Evolutionary conservation across 371 early-diverging fungal genomes (phyloP).

Genomic region (Apophysomyces variabilis): DNA sequence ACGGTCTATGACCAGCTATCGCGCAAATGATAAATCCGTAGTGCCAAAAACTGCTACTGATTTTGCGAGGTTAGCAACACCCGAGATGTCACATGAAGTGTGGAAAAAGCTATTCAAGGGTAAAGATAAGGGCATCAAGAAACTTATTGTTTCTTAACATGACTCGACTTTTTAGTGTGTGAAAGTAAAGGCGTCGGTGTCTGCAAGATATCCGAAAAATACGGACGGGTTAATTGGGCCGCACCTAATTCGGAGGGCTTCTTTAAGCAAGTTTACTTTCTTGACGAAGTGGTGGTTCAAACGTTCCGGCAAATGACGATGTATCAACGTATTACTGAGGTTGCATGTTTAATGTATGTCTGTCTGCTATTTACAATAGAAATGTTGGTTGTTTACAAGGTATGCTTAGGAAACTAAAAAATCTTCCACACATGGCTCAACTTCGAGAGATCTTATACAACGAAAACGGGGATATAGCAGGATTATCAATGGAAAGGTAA

Average conservation of each 20-base stretch:
- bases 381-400: conserved; percentile 9
- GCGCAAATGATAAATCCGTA: conserved; percentile 17
- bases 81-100: conserved; percentile 20
- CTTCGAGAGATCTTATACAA: conserved; percentile 47
- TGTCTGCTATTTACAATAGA: conserved; percentile 18
- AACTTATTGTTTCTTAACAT: neutral
- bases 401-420: neutral
- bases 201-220: conserved; percentile 30
- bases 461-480: conserved; percentile 45
- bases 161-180: neutral
- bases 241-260: conserved; percentile 47
- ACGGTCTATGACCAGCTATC: conserved; percentile 10
- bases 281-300: conserved; percentile 40
- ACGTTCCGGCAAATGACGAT: conserved; percentile 52
- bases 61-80: conserved; percentile 7
- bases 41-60: conserved; percentile 2
- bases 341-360: conserved; percentile 33
- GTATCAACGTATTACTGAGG: conserved; percentile 46
- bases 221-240: conserved; percentile 21
- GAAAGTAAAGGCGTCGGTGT: conserved; percentile 31
- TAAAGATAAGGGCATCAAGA: conserved; percentile 13
- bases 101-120: conserved; percentile 29
- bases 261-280: conserved; percentile 50
- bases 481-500: conserved; percentile 47
- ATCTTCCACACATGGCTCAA: conserved; percentile 40